Conservation (phyloP, 495 filamentous ascomycete genomes). For the Aspergillus baeticus region DNA sequence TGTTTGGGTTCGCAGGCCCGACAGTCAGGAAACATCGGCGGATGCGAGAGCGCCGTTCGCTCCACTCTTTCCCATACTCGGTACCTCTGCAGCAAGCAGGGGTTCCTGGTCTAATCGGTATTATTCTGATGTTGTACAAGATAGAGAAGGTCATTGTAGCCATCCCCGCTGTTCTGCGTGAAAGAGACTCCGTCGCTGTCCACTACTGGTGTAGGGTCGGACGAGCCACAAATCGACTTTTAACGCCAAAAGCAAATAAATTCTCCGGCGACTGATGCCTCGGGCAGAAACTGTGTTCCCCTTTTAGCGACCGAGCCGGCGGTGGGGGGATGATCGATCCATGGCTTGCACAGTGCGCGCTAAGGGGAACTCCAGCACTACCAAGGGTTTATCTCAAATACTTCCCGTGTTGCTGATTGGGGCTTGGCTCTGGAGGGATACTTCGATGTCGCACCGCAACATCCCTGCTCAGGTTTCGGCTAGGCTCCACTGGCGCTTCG, state of each 20-base stretch:
- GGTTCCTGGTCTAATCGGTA: conserved; percentile 12
- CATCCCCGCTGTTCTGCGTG: not conserved
- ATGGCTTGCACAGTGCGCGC: conserved; percentile 25
- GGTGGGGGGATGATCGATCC: conserved; percentile 5
- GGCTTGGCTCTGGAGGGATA: conserved; percentile 15
- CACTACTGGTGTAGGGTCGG: not conserved
- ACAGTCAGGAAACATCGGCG: conserved; percentile 42
- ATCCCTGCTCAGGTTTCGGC: conserved; percentile 15
- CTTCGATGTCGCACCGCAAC: conserved; percentile 17
- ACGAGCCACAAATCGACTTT: not conserved
- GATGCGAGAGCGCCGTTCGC: conserved; percentile 42
- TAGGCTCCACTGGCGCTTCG: conserved; percentile 15
- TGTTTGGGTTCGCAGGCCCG: conserved; percentile 36
- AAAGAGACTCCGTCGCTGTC: not conserved
- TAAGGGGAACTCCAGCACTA: conserved; percentile 2
- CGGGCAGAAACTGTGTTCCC: not conserved
- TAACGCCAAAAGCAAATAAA: not conserved
- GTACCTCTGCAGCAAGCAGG: conserved; percentile 16
- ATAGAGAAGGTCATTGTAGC: not conserved
- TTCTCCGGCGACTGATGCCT: conserved; percentile 1
- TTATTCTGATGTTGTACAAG: conserved; percentile 13
- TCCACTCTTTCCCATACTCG: conserved; percentile 27
- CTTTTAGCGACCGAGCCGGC: conserved; percentile 8
- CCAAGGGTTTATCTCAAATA: conserved; percentile 46
- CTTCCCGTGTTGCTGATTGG: conserved; percentile 35